Percentiles rank a stretch among this genome's conserved stretches.
Evolutionary conservation across 768 basidiomycete species (phyloP).

Genomic region (Dendrothele bispora): DNA sequence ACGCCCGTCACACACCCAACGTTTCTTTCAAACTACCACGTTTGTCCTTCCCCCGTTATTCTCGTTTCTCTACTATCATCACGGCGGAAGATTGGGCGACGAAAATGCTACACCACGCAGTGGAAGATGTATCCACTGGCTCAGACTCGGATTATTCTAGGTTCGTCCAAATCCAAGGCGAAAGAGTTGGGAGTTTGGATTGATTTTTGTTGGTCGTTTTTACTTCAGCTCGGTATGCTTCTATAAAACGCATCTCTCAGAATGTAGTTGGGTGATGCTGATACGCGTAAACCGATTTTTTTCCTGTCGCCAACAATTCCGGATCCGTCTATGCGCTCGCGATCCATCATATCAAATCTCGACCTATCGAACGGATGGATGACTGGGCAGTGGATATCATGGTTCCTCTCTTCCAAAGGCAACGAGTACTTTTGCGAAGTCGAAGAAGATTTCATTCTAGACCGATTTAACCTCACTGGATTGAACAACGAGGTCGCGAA

Average conservation of each 20-base stretch:
- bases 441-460: conserved; percentile 98
- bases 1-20: no score
- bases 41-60: no score
- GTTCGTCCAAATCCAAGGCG: conserved; percentile 45
- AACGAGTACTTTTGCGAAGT: conserved; percentile 99
- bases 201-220: not conserved
- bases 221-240: conserved; percentile 4
- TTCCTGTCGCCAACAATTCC: no score
- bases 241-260: not conserved
- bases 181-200: not conserved
- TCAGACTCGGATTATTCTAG: conserved; percentile 97
- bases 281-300: no score
- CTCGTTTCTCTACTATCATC: no score
- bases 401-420: conserved; percentile 96
- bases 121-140: conserved; percentile 88
- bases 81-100: no score
- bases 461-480: conserved; percentile 97
- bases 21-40: no score
- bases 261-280: not conserved
- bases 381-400: conserved; percentile 83
- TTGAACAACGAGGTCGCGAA: conserved; percentile 95
- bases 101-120: conserved; percentile 33
- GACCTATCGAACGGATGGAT: not conserved
- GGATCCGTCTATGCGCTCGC: no score
- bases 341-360: no score